These are phyloP conservation scores for Tricholoma sp. DNA, from an alignment of 768 basidiomycete species.

Conservation along the genomic window DNA sequence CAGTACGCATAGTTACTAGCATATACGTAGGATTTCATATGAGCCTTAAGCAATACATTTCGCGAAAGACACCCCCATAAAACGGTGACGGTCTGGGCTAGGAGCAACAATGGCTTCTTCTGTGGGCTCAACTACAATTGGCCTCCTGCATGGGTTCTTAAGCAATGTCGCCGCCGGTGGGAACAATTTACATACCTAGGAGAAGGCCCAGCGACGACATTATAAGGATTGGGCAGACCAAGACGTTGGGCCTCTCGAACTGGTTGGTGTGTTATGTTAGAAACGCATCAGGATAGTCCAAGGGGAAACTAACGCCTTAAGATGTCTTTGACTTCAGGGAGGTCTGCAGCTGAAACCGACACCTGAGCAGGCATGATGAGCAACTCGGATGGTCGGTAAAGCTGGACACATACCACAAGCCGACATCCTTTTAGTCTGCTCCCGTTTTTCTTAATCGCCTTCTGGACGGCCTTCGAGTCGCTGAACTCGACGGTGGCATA, in stretches of 20 bases:
- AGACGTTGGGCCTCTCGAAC: slow-evolving; percentile 7
- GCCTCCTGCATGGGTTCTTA: slow-evolving; percentile 7
- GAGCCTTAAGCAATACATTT: slow-evolving; percentile 7
- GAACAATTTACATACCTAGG: not conserved
- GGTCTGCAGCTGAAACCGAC: slow-evolving; percentile 27
- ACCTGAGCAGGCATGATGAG: slow-evolving; percentile 23
- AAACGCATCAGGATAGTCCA: not conserved
- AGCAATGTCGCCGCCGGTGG: not conserved
- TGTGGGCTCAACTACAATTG: slow-evolving; percentile 16
- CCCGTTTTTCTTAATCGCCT: slow-evolving; percentile 38
- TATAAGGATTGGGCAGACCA: not conserved
- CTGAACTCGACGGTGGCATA: slow-evolving; percentile 51
- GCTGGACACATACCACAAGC: slow-evolving; percentile 33
- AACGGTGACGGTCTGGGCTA: slow-evolving; percentile 19
- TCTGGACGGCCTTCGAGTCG: slow-evolving; percentile 27
- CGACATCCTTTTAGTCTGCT: slow-evolving; percentile 28
- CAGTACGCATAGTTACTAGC: not conserved
- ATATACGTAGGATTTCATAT: not conserved
- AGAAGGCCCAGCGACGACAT: not conserved
- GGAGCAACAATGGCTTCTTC: slow-evolving; percentile 16
- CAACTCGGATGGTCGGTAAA: not conserved
- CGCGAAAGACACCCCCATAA: slow-evolving; percentile 27
- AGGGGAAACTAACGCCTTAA: slow-evolving; percentile 18
- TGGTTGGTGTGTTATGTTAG: not conserved
- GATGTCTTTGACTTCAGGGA: slow-evolving; percentile 35